Evolutionary conservation across 2,329 filamentous ascomycete species (phyloP), one percentile per base, ranked within the genome.

Genomic region (Penicillium sp.): DNA sequence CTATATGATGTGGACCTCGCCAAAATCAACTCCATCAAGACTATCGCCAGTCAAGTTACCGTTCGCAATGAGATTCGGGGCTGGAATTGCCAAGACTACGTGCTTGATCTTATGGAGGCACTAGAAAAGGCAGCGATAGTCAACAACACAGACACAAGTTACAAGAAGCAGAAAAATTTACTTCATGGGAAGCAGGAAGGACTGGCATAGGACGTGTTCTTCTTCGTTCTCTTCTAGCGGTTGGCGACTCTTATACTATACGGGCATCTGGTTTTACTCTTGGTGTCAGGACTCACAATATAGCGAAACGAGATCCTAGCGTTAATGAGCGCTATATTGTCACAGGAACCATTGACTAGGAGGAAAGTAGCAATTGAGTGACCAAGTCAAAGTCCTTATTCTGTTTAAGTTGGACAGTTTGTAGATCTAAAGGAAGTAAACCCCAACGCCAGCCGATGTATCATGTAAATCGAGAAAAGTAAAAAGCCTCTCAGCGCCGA

Each of bases 21-120:
- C 19, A 50, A 53, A 22, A 53, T 58, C 17, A 8, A n/a, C 14
- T 40, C 49, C 10, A 59, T 67, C 45, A 52, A 60, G 40, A 43
- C 52, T 12, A 46, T 53, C 26, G 64, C 62, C 22, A 38, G 53
- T 12, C 59, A 61, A n/a, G 36, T 52, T 10, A 22, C 53, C 4
- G 56, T 69, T 16, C 60, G 53, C 43, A 64, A 67, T 52, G 59
- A 66, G 12, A 41, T 40, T 35, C 49, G 58, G 17, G 63, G 61
- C n/a, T 67, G 49, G 51, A 67, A 67, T 37, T 69, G 62, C 51
- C 63, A 69, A 47, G 62, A 68, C 44, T 69, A 66, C 45, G 60
- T 68, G 1, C 60, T 69, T 44, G 66, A 69, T 11, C 55, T 68
- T 48, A 43, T 69, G 28, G 55, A 61, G 9, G 33, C 22, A 4